A percentile compares a stretch with the other conserved stretches of the same genome.
Evolutionary conservation across 306 rosid species (phyloP).

Genomic region (Delonix regia): DNA sequence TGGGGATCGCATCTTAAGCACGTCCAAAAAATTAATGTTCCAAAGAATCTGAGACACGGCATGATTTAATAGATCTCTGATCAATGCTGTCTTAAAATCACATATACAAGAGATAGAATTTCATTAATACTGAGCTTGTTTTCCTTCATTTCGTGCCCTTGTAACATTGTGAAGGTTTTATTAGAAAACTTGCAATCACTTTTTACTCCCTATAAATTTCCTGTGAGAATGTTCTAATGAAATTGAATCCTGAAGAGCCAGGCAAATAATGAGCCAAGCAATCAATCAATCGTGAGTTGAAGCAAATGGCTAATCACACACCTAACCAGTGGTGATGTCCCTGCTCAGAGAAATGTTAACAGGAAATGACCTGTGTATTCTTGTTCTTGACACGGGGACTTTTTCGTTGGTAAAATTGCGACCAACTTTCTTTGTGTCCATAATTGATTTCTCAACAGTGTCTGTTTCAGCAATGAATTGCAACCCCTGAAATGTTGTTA

Average conservation of each 20-base stretch:
- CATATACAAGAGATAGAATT: conserved; percentile 3
- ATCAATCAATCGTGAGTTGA: conserved; percentile 17
- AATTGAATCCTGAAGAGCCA: not conserved
- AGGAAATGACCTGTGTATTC: conserved; percentile 44
- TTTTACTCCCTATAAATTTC: not conserved
- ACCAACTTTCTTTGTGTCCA: conserved; percentile 33
- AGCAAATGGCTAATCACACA: conserved; percentile 31
- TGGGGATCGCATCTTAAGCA: too few relatives aligned
- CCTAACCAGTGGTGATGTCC: conserved; percentile 35
- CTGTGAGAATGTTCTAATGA: not conserved
- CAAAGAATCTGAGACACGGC: not conserved
- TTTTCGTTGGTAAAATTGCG: conserved; percentile 33
- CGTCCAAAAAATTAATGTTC: not conserved
- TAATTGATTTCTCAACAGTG: conserved; percentile 29
- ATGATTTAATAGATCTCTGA: not conserved
- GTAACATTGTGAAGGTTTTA: not conserved
- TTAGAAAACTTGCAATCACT: conserved; percentile 22
- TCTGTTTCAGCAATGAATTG: conserved; percentile 45
- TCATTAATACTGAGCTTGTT: not conserved
- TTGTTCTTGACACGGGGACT: conserved; percentile 35
- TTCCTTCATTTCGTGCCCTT: not conserved
- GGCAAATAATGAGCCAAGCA: not conserved
- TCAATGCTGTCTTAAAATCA: not conserved
- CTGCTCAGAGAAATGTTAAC: conserved; percentile 34
- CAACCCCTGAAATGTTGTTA: conserved; percentile 43